phyloP scores from a whole-genome alignment of 139 green algal genomes.

The Picochlorum sp. region DNA sequence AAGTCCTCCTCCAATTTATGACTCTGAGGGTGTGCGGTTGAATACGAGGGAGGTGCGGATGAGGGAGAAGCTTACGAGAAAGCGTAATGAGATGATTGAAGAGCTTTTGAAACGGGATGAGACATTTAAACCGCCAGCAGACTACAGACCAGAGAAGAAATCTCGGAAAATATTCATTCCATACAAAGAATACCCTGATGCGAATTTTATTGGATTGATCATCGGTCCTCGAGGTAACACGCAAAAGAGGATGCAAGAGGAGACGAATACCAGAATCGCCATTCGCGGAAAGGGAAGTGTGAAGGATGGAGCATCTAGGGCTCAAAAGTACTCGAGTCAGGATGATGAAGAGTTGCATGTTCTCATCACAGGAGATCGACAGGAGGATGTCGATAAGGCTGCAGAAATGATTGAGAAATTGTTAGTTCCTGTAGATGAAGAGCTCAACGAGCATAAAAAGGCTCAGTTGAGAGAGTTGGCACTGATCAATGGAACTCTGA shows the following conservation, averaged over 20 bases:
- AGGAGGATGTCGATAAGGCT: slow-evolving; percentile 65
- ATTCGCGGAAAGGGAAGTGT: slow-evolving; percentile 77
- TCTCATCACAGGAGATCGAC: slow-evolving; percentile 84
- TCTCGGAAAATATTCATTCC: slow-evolving; percentile 86
- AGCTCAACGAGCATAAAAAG: slow-evolving; percentile 88
- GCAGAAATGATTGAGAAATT: slow-evolving; percentile 76
- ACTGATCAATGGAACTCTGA: slow-evolving; percentile 81
- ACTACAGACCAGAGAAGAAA: slow-evolving; percentile 59
- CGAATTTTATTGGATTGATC: slow-evolving; percentile 99
- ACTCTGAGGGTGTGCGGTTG: slow-evolving; percentile 68
- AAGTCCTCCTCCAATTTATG: slow-evolving; percentile 88
- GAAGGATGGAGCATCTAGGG: slow-evolving; percentile 69
- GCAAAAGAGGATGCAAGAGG: slow-evolving; percentile 95
- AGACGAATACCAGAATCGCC: slow-evolving; percentile 96
- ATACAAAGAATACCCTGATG: slow-evolving; percentile 80
- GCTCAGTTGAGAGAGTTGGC: slow-evolving; percentile 89
- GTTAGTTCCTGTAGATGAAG: slow-evolving; percentile 76
- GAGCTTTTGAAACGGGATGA: slow-evolving; percentile 83
- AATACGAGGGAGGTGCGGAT: slow-evolving; percentile 85
- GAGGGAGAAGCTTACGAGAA: slow-evolving; percentile 63
- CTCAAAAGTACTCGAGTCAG: slow-evolving; percentile 57
- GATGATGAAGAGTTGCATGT: slow-evolving; percentile 95
- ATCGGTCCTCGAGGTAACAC: slow-evolving; percentile 97
- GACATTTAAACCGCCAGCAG: slow-evolving; percentile 72
- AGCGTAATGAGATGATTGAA: slow-evolving; percentile 73